Base-by-base conservation (phyloP, 306 rosid genomes). In the Gynostemma pentaphyllum region DNA sequence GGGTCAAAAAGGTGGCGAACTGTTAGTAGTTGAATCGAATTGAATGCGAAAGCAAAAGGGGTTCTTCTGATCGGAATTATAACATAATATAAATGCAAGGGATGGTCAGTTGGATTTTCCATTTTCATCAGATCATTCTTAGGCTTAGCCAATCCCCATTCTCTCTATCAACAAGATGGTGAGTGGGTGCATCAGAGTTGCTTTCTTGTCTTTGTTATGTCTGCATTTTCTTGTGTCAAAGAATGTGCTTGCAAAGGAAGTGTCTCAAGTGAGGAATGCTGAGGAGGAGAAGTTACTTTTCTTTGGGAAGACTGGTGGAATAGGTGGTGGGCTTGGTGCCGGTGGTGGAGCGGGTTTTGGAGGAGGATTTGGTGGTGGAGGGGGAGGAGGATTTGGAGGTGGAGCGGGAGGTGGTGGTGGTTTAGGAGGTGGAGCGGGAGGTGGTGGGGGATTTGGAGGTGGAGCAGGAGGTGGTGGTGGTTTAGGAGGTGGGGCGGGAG, bases 191-290 rank as follows among this genome's bases (percentile, higher is more conserved):
- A 77, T 54, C 48, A 71, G 70, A 45, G 50, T 70, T 2, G 78
- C 50, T 56, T 46, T 84, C 71, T 50, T 87, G 65, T 34, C 74
- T 49, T 42, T 87, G 72, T 39, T 90, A 4, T 84, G 88, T 68
- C 70, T 70, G 45, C 71, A 82, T 59, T 76, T 56, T 68, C 50
- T 84, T 68, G 80, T 71, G 23, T 77, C 24, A n/a, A n/a, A n/a
- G 75, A 76, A 63, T 77, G 94, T 84, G 80, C 68, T 61, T 70
- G 95, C 94, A 2, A 82, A 86, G 69, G 64, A 79, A 71, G 83
- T 80, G 30, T 81, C 64, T 39, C 62, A 36, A 52, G 77, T 67
- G 45, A 68, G 52, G 62, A 50, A 64, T 39, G 79, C 74, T 14
- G 77, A 73, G 63, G 79, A 83, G 10, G 70, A 72, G 72, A 79